These are phyloP conservation scores for Tylopilus rubrobrunneus DNA, from an alignment of 768 basidiomycete genomes.

Conservation along the genomic window DNA sequence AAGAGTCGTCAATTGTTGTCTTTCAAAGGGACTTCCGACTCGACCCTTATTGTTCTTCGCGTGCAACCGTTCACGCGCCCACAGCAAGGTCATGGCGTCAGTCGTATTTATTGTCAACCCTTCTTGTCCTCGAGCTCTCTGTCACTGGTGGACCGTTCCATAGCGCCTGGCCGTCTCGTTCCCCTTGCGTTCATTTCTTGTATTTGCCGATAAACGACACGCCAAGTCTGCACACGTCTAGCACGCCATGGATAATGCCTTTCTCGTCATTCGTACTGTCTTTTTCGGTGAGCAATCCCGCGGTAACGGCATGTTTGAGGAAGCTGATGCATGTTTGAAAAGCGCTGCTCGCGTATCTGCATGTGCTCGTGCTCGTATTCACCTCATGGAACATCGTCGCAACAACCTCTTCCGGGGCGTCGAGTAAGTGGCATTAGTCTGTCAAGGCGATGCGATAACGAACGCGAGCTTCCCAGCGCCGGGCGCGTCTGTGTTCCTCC, in stretches of 20 bases:
- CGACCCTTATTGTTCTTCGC: slow-evolving; percentile 23
- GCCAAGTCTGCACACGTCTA: slow-evolving; percentile 4
- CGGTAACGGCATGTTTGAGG: neutral
- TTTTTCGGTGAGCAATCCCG: slow-evolving; percentile 45
- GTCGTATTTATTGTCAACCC: slow-evolving; percentile 11
- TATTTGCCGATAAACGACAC: slow-evolving; percentile 5
- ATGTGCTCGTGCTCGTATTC: slow-evolving; percentile 50
- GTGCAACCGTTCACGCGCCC: neutral
- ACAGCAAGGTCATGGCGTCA: neutral
- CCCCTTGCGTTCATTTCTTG: neutral
- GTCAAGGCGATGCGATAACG: neutral
- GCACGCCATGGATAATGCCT: slow-evolving; percentile 43
- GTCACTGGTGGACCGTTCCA: slow-evolving; percentile 23
- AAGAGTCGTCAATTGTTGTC: slow-evolving; percentile 21
- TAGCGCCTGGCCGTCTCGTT: slow-evolving; percentile 12
- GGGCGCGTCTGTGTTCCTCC: slow-evolving; percentile 44
- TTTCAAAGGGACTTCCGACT: too few relatives aligned
- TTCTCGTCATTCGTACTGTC: slow-evolving; percentile 54
- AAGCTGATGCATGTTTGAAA: slow-evolving; percentile 3
- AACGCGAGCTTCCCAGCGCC: slow-evolving; percentile 33
- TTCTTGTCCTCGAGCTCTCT: neutral
- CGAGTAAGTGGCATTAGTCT: slow-evolving; percentile 31
- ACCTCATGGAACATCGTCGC: slow-evolving; percentile 54
- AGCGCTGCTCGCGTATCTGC: slow-evolving; percentile 47
- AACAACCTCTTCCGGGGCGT: slow-evolving; percentile 31